phyloP scores from a whole-genome alignment of 1,284 basidiomycete genomes.

The Pascua sp. region DNA sequence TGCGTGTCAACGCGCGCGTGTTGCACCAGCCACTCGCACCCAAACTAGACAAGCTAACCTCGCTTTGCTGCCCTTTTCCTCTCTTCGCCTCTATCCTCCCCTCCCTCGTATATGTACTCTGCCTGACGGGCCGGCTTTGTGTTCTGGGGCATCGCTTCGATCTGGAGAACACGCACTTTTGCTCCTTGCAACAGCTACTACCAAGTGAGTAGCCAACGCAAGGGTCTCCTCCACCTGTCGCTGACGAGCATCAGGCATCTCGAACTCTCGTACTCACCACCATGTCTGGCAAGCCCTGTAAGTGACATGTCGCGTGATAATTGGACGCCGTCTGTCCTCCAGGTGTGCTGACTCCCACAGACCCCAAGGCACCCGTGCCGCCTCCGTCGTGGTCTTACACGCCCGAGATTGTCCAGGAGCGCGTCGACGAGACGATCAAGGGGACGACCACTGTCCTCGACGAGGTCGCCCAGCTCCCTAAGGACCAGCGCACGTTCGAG shows the following conservation, averaged over 20 bases:
- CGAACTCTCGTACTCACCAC: background rate
- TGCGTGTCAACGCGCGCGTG: no score
- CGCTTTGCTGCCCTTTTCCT: no score
- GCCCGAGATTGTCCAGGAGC: conserved; percentile 6
- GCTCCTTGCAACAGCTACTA: background rate
- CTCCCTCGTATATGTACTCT: no score
- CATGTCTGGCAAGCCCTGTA: background rate
- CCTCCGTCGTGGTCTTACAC: conserved; percentile 16
- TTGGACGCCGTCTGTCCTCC: background rate
- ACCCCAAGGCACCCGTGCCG: conserved; percentile 16
- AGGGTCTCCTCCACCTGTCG: background rate
- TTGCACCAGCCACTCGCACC: no score
- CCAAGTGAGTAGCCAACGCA: background rate
- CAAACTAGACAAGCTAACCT: no score
- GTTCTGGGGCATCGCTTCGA: no score
- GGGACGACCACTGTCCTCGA: conserved; percentile 7
- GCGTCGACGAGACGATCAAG: conserved; percentile 8
- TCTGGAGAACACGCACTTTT: background rate
- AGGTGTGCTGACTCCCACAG: background rate
- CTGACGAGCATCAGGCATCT: background rate
- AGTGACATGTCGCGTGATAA: background rate
- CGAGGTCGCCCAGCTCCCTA: conserved; percentile 12
- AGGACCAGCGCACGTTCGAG: conserved; percentile 20
- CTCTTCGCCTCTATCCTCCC: no score
- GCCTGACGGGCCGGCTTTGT: no score